Conservation (phyloP, 805 yeast species). For the Yarrowia deformans region DNA sequence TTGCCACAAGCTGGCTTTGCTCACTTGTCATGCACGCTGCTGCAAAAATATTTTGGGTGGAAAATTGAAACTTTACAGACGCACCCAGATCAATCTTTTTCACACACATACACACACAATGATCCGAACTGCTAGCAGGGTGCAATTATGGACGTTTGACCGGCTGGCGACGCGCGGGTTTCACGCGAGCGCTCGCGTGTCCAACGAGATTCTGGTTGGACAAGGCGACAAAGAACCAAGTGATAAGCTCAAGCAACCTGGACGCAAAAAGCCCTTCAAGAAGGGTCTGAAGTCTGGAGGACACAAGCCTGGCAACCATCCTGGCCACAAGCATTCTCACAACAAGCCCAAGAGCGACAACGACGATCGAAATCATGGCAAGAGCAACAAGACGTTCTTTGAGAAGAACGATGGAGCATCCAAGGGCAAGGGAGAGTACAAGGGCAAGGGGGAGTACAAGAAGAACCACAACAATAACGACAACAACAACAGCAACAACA, state of each 20-base stretch:
- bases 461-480: neutral
- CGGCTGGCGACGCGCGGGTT: neutral
- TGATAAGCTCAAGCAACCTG: neutral
- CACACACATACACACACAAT: neutral
- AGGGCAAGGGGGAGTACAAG: neutral
- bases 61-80: conserved; percentile 4
- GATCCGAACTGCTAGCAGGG: conserved; percentile 14
- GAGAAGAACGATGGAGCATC: conserved; percentile 6
- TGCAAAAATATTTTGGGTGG: conserved; percentile 8
- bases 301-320: neutral
- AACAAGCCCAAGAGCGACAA: neutral
- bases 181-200: neutral
- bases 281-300: neutral
- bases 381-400: neutral
- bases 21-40: neutral
- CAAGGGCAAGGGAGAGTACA: neutral
- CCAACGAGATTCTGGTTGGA: neutral
- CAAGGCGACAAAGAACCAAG: neutral
- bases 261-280: too few relatives aligned
- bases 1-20: too few relatives aligned
- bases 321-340: neutral
- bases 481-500: neutral
- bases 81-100: neutral
- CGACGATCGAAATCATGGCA: too few relatives aligned
- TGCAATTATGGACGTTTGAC: neutral